Base-by-base conservation (phyloP, 306 rosid genomes). In the Fragaria nilgerrensis region DNA sequence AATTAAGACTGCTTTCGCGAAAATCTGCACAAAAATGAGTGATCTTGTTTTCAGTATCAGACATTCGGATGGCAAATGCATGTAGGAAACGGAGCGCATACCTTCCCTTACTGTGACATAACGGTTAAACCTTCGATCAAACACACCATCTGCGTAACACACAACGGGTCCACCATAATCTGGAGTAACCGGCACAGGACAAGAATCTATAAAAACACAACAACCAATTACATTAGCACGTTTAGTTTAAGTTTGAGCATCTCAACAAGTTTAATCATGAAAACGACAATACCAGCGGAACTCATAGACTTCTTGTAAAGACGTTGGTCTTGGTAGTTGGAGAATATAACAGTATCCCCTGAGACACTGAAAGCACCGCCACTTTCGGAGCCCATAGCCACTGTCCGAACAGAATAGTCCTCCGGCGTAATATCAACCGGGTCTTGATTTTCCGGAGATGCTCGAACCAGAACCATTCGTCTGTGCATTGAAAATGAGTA, bases 291-390 rank as follows among this genome's bases (percentile, higher is more conserved):
- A 88, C 98, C 91, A 44, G 44, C 81, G 59, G 90, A 78, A 86
- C 49, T 56, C 37, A 89, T 23, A 7, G 86, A 88, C 73, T 92
- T 97, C 86, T 82, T 84, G 87, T 92, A 92, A 55, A 95, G 85
- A 49, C 97, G 88, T 79, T 95, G 99, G 69, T 95, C 99, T 82
- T 88, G 83, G 83, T 88, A 92, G 79, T 95, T 92, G 10, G 93
- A 85, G 77, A 95, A 92, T 73, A 90, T 75, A 71, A 95, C 76
- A 20, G 70, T 48, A 77, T 90, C 89, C 25, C 96, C 96, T 1
- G 87, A 85, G 66, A 92, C 91, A 10, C 81, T 78, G 72, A 95
- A 95, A 27, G 87, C 97, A 73, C 96, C 96, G 66, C 97, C 97
- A 36, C 97, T 62, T 62, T 62, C 97, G 77, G 91, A 95, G 70